phyloP scores from a whole-genome alignment of 2,329 filamentous ascomycete genomes.

The Coleophoma crateriformis region DNA sequence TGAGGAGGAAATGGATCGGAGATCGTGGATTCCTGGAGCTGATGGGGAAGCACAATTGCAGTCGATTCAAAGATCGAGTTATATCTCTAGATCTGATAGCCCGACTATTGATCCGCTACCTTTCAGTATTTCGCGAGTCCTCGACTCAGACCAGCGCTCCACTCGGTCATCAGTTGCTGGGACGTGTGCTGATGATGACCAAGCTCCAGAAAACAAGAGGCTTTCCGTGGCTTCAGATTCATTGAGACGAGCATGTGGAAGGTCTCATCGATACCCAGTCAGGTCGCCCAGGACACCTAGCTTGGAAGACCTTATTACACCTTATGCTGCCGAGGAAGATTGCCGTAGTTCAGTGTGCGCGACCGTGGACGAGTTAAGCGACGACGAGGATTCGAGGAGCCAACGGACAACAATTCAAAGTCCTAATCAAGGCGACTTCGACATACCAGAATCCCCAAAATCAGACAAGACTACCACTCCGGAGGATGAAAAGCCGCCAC shows the following conservation, averaged over 20 bases:
- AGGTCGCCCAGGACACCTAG: conserved; percentile 18
- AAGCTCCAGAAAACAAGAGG: conserved; percentile 46
- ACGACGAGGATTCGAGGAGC: conserved; percentile 26
- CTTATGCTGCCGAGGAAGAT: conserved; percentile 26
- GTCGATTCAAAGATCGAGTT: not conserved
- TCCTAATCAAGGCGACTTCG: not conserved
- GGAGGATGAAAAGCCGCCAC: not conserved
- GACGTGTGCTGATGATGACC: conserved; percentile 60
- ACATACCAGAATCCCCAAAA: not conserved
- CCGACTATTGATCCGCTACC: conserved; percentile 59
- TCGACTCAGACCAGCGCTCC: conserved; percentile 38
- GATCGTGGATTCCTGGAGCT: conserved; percentile 25
- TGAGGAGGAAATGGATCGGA: conserved; percentile 25
- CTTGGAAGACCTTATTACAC: conserved; percentile 39
- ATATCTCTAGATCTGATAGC: conserved; percentile 32
- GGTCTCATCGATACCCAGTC: conserved; percentile 18
- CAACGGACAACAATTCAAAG: conserved; percentile 15
- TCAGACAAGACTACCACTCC: not conserved
- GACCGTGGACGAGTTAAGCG: conserved; percentile 48
- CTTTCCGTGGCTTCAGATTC: conserved; percentile 42
- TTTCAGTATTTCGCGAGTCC: conserved; percentile 50
- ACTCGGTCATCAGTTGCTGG: conserved; percentile 59
- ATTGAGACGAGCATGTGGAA: conserved; percentile 16
- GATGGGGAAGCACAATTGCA: conserved; percentile 25
- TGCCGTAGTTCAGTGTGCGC: conserved; percentile 49